These are phyloP conservation scores for Limnomonas spitsbergensis DNA, from an alignment of 139 green algal species.

Conservation along the genomic window DNA sequence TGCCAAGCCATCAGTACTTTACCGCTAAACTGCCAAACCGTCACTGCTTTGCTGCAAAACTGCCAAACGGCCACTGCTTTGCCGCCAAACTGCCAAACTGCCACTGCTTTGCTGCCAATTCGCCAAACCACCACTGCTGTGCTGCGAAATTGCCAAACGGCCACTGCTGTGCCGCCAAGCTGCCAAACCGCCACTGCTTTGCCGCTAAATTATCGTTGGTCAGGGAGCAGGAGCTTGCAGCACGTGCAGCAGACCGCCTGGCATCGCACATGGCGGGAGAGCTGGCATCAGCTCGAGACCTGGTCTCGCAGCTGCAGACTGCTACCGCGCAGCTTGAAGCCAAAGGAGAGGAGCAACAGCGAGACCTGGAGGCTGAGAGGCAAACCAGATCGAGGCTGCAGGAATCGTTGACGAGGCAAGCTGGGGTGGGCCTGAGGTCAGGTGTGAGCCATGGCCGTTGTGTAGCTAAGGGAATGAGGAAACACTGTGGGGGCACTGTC, in stretches of 20 bases:
- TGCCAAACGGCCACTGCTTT: neutral
- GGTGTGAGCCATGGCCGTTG: too few species aligned
- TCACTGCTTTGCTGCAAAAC: neutral
- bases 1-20: too few species aligned
- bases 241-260: neutral
- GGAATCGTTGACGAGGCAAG: neutral
- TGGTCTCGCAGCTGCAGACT: neutral
- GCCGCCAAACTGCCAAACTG: neutral
- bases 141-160: neutral
- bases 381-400: neutral
- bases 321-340: neutral
- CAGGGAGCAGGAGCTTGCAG: neutral
- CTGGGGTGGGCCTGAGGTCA: neutral
- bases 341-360: neutral
- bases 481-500: neutral
- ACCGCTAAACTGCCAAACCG: too few species aligned
- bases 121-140: neutral
- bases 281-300: neutral
- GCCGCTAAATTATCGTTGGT: neutral
- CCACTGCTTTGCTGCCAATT: neutral
- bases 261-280: neutral
- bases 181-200: neutral
- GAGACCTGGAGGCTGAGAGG: neutral
- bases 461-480: neutral
- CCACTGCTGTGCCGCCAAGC: neutral